phyloP scores from a whole-genome alignment of 108 stramenopile genomes.

The Cylindrotheca closterium region DNA sequence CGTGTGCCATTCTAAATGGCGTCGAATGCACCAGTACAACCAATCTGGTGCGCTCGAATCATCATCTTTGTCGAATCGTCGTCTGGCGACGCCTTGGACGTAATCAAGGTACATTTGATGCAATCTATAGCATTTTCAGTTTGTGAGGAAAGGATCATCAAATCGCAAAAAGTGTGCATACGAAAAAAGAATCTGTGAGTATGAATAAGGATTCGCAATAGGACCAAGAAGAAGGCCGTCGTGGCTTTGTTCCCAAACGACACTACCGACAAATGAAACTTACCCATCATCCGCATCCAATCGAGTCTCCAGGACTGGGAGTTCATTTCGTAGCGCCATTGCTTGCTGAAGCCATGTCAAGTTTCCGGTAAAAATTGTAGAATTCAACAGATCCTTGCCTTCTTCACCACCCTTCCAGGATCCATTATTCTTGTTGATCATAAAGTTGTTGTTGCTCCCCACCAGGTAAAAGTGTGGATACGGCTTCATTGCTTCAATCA shows the following conservation, averaged over 20 bases:
- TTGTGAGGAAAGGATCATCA: too few relatives aligned
- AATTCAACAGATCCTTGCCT: slow-evolving; percentile 40
- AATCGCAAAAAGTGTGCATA: too few relatives aligned
- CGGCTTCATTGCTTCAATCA: slow-evolving; percentile 49
- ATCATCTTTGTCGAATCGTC: slow-evolving; percentile 26
- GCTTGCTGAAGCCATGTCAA: slow-evolving; percentile 37
- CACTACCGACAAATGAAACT: too few relatives aligned
- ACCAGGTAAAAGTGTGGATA: slow-evolving; percentile 54
- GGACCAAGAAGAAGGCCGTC: too few relatives aligned
- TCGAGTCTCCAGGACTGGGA: slow-evolving; percentile 71
- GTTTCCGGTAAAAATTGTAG: slow-evolving; percentile 38
- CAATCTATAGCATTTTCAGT: too few relatives aligned
- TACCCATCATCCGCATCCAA: slow-evolving; percentile 84
- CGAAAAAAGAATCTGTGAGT: too few relatives aligned
- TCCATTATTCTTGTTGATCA: slow-evolving; percentile 47
- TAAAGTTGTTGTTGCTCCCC: slow-evolving; percentile 60
- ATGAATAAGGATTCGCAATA: too few relatives aligned
- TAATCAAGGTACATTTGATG: slow-evolving; percentile 52
- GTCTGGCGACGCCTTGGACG: slow-evolving; percentile 54
- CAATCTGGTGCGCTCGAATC: slow-evolving; percentile 19
- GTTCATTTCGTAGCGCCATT: slow-evolving; percentile 44
- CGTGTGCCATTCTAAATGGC: slow-evolving; percentile 74
- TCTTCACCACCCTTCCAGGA: slow-evolving; percentile 61
- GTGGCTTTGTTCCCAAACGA: too few relatives aligned
- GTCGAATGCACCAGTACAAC: slow-evolving; percentile 78